Evolutionary conservation across 2,329 filamentous ascomycete species (phyloP).

Genomic region (Cladophialophora bantiana): DNA sequence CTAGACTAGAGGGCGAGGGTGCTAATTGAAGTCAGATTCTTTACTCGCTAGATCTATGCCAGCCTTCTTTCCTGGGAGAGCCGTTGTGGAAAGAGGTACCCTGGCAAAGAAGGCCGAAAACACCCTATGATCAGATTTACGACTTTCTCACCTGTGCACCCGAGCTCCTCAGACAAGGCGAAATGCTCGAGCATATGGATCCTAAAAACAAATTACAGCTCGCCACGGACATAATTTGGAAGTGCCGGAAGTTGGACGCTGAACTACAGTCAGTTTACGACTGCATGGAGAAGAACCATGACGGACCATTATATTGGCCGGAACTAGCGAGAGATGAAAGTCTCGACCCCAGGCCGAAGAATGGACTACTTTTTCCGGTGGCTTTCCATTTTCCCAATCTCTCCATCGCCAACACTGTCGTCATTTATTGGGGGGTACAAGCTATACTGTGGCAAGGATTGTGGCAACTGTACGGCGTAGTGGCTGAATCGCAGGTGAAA

Average conservation of each 20-base stretch:
- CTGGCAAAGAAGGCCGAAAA: constrained; percentile 43
- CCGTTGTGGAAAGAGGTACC: constrained; percentile 45
- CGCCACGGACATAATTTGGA: constrained; percentile 36
- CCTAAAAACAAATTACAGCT: constrained; percentile 31
- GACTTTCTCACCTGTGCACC: constrained; percentile 45
- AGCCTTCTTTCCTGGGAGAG: constrained; percentile 42
- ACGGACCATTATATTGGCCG: constrained; percentile 45
- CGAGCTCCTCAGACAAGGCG: constrained; percentile 38
- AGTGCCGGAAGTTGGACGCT: constrained; percentile 44
- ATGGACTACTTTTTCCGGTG: constrained; percentile 43
- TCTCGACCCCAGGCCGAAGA: constrained; percentile 23
- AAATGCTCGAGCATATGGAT: constrained; percentile 32
- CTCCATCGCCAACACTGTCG: constrained; percentile 42
- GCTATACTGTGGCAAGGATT: constrained; percentile 48
- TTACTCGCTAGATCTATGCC: constrained; percentile 40
- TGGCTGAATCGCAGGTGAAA: constrained; percentile 32
- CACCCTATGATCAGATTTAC: constrained; percentile 41
- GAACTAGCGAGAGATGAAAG: constrained; percentile 35
- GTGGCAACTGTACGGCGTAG: constrained; percentile 43
- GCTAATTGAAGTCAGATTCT: constrained; percentile 42
- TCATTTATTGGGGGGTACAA: constrained; percentile 46
- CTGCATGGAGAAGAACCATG: constrained; percentile 36
- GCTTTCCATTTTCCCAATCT: constrained; percentile 44
- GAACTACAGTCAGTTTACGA: constrained; percentile 42
- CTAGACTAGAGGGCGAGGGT: background rate